Percentiles rank a stretch among this genome's conserved stretches.
Evolutionary conservation across 257 asterid species (phyloP).

Genomic region (Osmanthus fragrans): DNA sequence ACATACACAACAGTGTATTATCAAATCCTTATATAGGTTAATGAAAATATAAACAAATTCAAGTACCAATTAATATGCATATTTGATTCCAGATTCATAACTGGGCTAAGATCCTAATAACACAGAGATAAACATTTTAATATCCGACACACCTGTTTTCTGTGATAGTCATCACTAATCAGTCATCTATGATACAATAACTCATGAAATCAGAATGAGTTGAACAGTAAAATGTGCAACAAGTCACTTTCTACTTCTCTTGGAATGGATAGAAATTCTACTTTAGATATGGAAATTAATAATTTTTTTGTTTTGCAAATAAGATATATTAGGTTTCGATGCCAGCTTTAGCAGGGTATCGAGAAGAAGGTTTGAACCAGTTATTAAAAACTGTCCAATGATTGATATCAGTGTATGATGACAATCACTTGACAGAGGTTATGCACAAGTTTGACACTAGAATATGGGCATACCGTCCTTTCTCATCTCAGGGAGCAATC

Average conservation of each 20-base stretch:
- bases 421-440: not conserved
- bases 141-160: not conserved
- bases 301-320: not conserved
- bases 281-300: conserved; percentile 4
- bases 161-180: not conserved
- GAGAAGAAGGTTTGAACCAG: not conserved
- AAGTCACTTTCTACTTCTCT: not conserved
- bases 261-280: not conserved
- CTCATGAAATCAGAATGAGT: not conserved
- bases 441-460: not conserved
- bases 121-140: not conserved
- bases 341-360: not conserved
- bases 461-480: conserved; percentile 74
- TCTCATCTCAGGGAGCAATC: conserved; percentile 88
- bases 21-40: not conserved
- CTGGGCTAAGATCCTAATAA: conserved; percentile 3
- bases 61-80: conserved; percentile 4
- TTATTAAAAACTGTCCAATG: not conserved
- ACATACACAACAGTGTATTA: not conserved
- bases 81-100: conserved; percentile 5
- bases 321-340: not conserved
- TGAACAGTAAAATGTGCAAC: not conserved
- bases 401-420: not conserved
- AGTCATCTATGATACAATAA: not conserved
- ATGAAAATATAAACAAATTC: not conserved